Conservation (phyloP, 257 asterid species). For the Parsonsia alboflavescens region DNA sequence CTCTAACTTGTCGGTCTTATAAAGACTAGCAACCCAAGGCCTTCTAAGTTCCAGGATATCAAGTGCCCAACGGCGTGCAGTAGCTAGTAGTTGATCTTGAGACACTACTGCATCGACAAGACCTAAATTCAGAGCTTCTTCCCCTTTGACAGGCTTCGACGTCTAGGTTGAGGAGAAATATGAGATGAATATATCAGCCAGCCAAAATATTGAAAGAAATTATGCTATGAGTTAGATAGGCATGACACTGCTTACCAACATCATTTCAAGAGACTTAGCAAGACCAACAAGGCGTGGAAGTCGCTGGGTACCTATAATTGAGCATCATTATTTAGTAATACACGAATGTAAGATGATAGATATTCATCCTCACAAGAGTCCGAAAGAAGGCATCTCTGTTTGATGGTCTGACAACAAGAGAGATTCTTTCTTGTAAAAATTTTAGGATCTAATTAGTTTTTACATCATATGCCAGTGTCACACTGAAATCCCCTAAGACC, state of each 20-base stretch:
- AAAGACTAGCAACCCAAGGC: conserved; percentile 76
- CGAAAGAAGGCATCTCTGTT: background rate
- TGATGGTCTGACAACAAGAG: background rate
- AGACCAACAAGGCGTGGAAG: conserved; percentile 99
- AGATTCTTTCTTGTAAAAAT: background rate
- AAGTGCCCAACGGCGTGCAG: conserved; percentile 88
- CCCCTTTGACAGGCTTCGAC: conserved; percentile 82
- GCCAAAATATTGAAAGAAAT: conserved; percentile 1
- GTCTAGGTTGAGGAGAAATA: conserved; percentile 36
- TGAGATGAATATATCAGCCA: background rate
- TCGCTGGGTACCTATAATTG: conserved; percentile 65
- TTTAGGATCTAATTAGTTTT: background rate
- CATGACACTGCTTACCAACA: conserved; percentile 53
- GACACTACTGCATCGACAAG: conserved; percentile 88
- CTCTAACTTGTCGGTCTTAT: conserved; percentile 79
- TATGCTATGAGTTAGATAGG: background rate
- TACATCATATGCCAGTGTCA: background rate
- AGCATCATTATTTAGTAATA: background rate
- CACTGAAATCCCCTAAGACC: background rate
- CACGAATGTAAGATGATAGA: background rate
- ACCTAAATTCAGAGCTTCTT: conserved; percentile 81
- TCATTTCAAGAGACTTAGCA: conserved; percentile 93
- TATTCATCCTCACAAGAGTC: background rate
- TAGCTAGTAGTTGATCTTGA: conserved; percentile 49
- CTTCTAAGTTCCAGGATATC: conserved; percentile 66